A percentile compares a stretch with the other conserved stretches of the same genome.
Conservation (phyloP, 2,329 filamentous ascomycete genomes). For the Xylariaceae sp. region DNA sequence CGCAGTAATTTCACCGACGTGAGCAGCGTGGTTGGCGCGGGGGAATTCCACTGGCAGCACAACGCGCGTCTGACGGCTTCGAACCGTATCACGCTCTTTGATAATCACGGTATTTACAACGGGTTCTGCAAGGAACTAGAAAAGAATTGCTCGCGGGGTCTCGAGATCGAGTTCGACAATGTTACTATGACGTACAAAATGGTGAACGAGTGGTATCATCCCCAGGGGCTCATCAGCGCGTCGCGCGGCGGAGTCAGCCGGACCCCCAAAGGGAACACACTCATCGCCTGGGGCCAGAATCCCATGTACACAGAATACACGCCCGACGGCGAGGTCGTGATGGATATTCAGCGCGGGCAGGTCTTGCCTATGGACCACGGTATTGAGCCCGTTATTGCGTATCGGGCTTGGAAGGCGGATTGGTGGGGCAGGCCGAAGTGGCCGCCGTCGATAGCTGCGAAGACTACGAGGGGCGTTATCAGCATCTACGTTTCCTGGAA, state of each 20-base stretch:
- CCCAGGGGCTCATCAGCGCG: slow-evolving; percentile 11
- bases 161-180: slow-evolving; percentile 23
- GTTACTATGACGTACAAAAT: slow-evolving; percentile 9
- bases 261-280: slow-evolving; percentile 11
- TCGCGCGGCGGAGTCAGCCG: slow-evolving; percentile 18
- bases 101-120: slow-evolving; percentile 23
- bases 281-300: slow-evolving; percentile 28
- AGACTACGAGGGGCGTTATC: background rate
- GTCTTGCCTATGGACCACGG: slow-evolving; percentile 24
- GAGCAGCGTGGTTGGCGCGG: slow-evolving; percentile 5
- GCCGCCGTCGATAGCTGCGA: slow-evolving; percentile 16
- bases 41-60: slow-evolving; percentile 25
- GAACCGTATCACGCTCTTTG: slow-evolving; percentile 22
- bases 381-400: slow-evolving; percentile 17
- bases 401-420: slow-evolving; percentile 21
- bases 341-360: slow-evolving; percentile 28
- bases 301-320: slow-evolving; percentile 26
- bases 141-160: slow-evolving; percentile 16
- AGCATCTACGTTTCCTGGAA: slow-evolving; percentile 22
- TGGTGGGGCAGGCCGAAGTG: slow-evolving; percentile 22
- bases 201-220: slow-evolving; percentile 24
- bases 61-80: slow-evolving; percentile 17
- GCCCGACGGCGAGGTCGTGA: slow-evolving; percentile 20
- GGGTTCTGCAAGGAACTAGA: slow-evolving; percentile 12
- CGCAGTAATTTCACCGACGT: slow-evolving; percentile 19